Conservation (phyloP, 441 rosid genomes). For the Erodium texanum region DNA sequence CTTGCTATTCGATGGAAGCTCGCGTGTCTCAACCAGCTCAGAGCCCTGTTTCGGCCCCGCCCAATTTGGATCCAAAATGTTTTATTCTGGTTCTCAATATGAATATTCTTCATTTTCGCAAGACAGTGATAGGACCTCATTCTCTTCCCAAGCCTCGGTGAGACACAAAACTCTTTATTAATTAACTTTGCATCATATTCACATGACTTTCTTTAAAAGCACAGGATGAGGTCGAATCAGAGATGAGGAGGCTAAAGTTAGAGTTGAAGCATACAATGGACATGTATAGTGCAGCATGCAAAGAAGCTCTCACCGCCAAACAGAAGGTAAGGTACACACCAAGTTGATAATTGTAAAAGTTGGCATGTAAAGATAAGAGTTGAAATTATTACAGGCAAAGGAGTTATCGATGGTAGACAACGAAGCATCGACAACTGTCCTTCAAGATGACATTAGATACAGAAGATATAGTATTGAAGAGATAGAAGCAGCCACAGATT, state of each 20-base stretch:
- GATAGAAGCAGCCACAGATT: constrained; percentile 50
- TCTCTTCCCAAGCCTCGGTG: neutral
- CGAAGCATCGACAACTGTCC: constrained; percentile 24
- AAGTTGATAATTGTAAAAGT: too few relatives aligned
- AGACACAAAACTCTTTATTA: too few relatives aligned
- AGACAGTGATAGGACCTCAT: neutral
- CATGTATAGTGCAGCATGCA: constrained; percentile 23
- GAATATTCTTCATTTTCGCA: neutral
- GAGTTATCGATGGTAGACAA: constrained; percentile 31
- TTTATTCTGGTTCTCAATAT: neutral
- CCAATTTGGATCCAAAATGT: neutral
- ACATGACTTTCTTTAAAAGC: too few relatives aligned
- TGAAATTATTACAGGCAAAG: constrained; percentile 26
- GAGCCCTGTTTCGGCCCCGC: neutral
- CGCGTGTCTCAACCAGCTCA: neutral
- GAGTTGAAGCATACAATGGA: constrained; percentile 27
- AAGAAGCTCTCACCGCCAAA: constrained; percentile 15
- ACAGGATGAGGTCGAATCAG: neutral
- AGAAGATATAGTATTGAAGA: constrained; percentile 50
- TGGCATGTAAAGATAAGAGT: neutral
- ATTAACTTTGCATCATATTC: too few relatives aligned
- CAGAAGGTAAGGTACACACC: neutral
- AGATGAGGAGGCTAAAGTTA: constrained; percentile 8
- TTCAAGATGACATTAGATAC: constrained; percentile 21
- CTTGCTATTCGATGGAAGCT: neutral